Percentiles rank a stretch among this genome's conserved stretches.
These are phyloP conservation scores for Lachancea lanzarotensis DNA, from an alignment of 805 yeast genomes.

Conservation along the genomic window DNA sequence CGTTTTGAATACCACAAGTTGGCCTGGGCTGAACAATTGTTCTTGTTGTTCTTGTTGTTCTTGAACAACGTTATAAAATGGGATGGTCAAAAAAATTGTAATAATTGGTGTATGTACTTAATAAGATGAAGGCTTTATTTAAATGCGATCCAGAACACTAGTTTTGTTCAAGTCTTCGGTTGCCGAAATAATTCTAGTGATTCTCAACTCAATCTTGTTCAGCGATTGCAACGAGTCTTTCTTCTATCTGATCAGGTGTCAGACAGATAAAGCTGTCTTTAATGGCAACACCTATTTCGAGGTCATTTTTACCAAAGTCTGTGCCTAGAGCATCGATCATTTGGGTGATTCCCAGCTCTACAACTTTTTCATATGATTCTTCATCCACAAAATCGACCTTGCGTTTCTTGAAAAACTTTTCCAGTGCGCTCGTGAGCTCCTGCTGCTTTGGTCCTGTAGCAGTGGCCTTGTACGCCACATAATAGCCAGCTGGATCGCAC, in stretches of 20 bases:
- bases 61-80: background rate
- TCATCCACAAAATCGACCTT: constrained; percentile 32
- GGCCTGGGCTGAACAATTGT: background rate
- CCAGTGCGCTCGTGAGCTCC: constrained; percentile 83
- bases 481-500: constrained; percentile 97
- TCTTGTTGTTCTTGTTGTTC: background rate
- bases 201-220: constrained; percentile 87
- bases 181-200: constrained; percentile 15
- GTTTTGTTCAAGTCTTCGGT: background rate
- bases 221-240: constrained; percentile 87
- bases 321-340: constrained; percentile 83
- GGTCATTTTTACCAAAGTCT: constrained; percentile 87
- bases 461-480: constrained; percentile 81
- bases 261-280: constrained; percentile 64
- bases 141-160: background rate
- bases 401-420: constrained; percentile 78
- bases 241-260: constrained; percentile 85
- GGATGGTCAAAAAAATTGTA: background rate
- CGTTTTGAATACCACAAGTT: background rate
- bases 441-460: constrained; percentile 97
- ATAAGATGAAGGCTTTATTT: background rate
- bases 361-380: constrained; percentile 85
- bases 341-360: constrained; percentile 82
- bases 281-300: constrained; percentile 88
- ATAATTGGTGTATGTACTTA: constrained; percentile 3